Conservation (phyloP, 179 eudicot genomes). For the Drosera spatulata region DNA sequence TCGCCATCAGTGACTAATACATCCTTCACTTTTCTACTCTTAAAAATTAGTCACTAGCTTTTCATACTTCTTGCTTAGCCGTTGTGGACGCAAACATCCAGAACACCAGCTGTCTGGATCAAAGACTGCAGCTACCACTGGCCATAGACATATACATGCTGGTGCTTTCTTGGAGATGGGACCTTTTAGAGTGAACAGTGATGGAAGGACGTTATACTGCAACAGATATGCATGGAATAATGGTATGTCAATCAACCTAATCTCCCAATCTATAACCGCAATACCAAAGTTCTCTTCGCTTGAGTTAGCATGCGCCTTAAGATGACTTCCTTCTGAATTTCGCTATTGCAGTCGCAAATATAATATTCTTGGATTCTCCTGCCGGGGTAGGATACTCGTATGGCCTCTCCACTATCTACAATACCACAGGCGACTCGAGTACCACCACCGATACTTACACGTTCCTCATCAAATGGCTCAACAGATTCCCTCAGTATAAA, state of each 20-base stretch:
- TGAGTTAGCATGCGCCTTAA: no score
- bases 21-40: no score
- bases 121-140: slow-evolving; percentile 46
- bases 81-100: no score
- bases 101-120: background rate
- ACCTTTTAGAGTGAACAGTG: slow-evolving; percentile 41
- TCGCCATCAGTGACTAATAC: no score
- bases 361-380: no score
- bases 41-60: no score
- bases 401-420: slow-evolving; percentile 19
- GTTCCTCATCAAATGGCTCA: slow-evolving; percentile 41
- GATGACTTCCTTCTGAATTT: no score
- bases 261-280: no score
- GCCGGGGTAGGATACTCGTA: slow-evolving; percentile 61
- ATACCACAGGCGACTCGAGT: slow-evolving; percentile 31
- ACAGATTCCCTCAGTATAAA: slow-evolving; percentile 50
- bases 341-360: slow-evolving; percentile 35
- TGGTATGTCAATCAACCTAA: slow-evolving; percentile 25
- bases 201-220: slow-evolving; percentile 27
- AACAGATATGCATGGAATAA: slow-evolving; percentile 45
- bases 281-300: no score
- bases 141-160: slow-evolving; percentile 45
- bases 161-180: slow-evolving; percentile 48
- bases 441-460: slow-evolving; percentile 44
- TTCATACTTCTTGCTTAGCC: no score